Base-by-base conservation (phyloP, 768 basidiomycete species). In the Filobasidium wieringae region DNA sequence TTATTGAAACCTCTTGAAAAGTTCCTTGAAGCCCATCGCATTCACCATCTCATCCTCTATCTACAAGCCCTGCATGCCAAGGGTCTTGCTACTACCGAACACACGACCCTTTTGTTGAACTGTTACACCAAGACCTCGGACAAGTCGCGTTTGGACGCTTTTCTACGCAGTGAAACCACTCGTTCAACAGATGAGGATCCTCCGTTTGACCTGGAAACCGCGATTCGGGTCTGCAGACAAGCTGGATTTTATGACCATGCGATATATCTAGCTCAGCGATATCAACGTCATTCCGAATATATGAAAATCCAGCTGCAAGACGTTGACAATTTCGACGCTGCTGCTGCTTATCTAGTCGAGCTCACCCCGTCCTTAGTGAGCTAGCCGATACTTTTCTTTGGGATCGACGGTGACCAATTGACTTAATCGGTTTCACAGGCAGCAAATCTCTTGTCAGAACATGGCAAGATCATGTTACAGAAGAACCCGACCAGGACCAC, bases 91-190 rank as follows among this genome's bases (percentile, higher is more conserved):
- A 97, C 93, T 66, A 83, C 89, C 0, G 92, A 97, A 66, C 93
- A 96, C 68, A 99, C 95, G 0, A 97, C 95, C 0, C 82, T 99
- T 7, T 80, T 99, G 3, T 81, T 99, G 26, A 97, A 97, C 70
- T 91, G 92, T 6, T 97, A 95, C 74, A 95, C 95, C 52, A 97
- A 97, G 70, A 84, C 95, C 22, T 88, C 90, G 60, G 95, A 99
- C 66, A 83, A 90, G 15, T 73, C 82, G 1, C 83, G 90, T 12
- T 80, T 97, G 1, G 89, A 96, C 65, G 82, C 79, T 59, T 99
- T 99, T 73, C 87, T 99, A 76, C 88, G 87, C 72, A 84, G 88
- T 2, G 88, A 90, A 69, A 83, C 87, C 7, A 50, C 40, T 68
- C 75, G 68, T 33, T 55, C 64, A n/a, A 55, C 56, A 24, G 49